These are phyloP conservation scores for Neurospora crassa DNA, from an alignment of 2,329 filamentous ascomycete species.

Conservation along the genomic window DNA sequence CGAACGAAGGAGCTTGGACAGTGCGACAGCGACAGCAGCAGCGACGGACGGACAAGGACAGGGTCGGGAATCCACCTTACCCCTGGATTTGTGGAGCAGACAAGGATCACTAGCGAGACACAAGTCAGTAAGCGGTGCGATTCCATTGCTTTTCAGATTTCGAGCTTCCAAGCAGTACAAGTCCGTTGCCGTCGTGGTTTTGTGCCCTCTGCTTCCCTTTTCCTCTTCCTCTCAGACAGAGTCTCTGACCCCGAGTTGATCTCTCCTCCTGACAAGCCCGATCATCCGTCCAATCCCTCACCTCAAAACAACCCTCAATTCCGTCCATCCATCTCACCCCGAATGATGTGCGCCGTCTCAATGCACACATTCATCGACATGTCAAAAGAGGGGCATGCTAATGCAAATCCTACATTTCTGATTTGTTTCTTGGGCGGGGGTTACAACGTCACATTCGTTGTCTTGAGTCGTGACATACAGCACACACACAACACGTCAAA, in stretches of 20 bases:
- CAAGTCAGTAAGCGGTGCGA: not conserved
- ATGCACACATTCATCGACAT: not conserved
- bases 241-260: not conserved
- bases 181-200: not conserved
- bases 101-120: not conserved
- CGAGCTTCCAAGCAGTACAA: not conserved
- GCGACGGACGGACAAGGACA: not conserved
- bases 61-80: not conserved
- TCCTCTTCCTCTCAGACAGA: not conserved
- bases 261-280: not conserved
- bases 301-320: not conserved
- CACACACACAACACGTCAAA: not conserved
- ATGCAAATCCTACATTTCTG: not conserved
- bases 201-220: not conserved
- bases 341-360: not conserved
- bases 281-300: not conserved
- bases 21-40: not conserved
- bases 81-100: not conserved
- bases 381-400: not conserved
- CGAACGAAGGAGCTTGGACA: not conserved
- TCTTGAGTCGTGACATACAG: not conserved
- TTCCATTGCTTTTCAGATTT: not conserved
- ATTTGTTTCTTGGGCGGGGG: not conserved
- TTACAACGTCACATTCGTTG: not conserved
- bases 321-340: not conserved